Evolutionary conservation across 768 basidiomycete species (phyloP), one percentile per base, ranked within the genome.

Genomic region (Albatrellus ellisii): DNA sequence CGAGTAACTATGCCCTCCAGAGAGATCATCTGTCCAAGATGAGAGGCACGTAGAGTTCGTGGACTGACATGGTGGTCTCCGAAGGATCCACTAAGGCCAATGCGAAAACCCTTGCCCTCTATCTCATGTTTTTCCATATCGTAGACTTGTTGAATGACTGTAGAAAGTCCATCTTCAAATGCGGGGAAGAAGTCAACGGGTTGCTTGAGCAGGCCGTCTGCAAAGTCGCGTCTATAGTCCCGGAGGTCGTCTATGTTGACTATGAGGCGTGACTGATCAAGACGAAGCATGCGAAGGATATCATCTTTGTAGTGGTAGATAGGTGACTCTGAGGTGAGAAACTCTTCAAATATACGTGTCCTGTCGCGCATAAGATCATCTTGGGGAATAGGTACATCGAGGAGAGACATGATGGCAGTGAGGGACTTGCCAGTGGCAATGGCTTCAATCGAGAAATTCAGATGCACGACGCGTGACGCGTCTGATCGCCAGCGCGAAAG

Each of bases 31-130:
- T 83, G 90, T 37, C 90, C 87, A 15, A 99, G 75, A 59, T 98
- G 83, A 46, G 75, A 71, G 24, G 90, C 84, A 44, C 79, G 75
- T 39, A 99, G 73, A 14, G 90, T 90, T 6, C 95, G 73, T 36
- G 95, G 95, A 61, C 84, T 97, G 59, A 92, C 85, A 60, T 97
- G 92, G 61, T 98, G 88, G 62, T 97, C 94, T 34, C 95, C 95
- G 60, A 99, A 99, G 6, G 88, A 92, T 39, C 95, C 95, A 52
- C 85, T 82, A 59, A 97, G 79, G 18, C 92, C 95, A 43, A 97
- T 70, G 51, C 82, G 80, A 62, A 79, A 97, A 50, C 68, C 75
- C 57, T 83, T 92, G 45, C 74, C 78, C 26, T 76, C 69, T 44
- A 88, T 75, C 35, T 82, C 76, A 62, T 92, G 80, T 63, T 92